phyloP scores from a whole-genome alignment of 169 alveolate species.

The Plasmodium relictum region DNA sequence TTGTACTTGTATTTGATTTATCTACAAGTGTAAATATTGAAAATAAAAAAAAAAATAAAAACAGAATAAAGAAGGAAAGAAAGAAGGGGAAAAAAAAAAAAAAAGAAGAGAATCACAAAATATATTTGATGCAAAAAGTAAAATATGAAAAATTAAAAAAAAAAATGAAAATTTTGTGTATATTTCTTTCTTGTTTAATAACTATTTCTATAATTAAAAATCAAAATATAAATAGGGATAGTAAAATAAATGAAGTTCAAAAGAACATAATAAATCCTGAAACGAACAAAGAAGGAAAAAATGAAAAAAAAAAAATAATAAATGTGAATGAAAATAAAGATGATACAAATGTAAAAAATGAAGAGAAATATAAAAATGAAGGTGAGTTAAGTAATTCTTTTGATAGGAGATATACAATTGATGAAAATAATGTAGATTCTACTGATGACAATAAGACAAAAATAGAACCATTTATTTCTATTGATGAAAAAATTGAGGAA shows the following conservation, averaged over 20 bases:
- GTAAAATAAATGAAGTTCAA: neutral
- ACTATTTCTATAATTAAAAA: neutral
- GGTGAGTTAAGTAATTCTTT: neutral
- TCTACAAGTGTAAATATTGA: too few relatives aligned
- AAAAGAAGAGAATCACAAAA: neutral
- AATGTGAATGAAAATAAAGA: neutral
- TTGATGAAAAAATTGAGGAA: neutral
- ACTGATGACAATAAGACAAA: neutral
- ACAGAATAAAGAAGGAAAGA: neutral
- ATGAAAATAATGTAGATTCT: neutral
- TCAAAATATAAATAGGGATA: neutral
- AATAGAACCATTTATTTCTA: neutral
- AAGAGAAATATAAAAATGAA: neutral
- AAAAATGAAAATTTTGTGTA: neutral
- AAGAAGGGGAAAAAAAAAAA: neutral
- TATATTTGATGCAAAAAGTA: neutral
- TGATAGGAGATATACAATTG: too few relatives aligned
- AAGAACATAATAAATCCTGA: neutral
- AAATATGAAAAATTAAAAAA: conserved; percentile 4
- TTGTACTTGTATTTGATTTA: too few relatives aligned
- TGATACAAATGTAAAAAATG: neutral
- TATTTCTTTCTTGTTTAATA: neutral
- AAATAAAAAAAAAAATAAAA: too few relatives aligned
- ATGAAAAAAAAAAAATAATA: neutral
- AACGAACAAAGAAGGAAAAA: neutral